Evolutionary conservation across 1,284 basidiomycete species (phyloP).

Genomic region (Coniophora puteana): DNA sequence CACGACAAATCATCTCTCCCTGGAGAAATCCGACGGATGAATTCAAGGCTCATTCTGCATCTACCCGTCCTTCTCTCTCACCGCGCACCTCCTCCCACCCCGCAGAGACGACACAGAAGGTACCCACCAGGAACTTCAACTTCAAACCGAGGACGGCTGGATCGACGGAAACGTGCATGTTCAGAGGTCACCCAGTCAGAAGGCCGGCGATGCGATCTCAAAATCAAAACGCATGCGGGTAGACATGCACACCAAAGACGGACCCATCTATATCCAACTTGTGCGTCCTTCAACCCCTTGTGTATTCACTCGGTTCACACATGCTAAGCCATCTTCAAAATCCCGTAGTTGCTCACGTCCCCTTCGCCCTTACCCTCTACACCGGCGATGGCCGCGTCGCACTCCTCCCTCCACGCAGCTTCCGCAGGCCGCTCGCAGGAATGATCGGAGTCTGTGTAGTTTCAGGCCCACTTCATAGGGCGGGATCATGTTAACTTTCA

Average conservation of each 20-base stretch:
- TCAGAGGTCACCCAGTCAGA: conserved; percentile 13
- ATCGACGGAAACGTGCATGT: conserved; percentile 36
- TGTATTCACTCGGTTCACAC: not conserved
- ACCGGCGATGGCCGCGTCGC: conserved; percentile 24
- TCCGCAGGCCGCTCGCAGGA: conserved; percentile 25
- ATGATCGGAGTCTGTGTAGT: not conserved
- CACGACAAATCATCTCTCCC: conserved; percentile 11
- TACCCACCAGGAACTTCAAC: conserved; percentile 27
- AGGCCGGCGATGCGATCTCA: not conserved
- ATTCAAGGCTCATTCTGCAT: conserved; percentile 29
- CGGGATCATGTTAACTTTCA: not conserved
- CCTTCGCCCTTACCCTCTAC: conserved; percentile 9
- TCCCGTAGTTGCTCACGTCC: conserved; percentile 2
- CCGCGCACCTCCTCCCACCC: conserved; percentile 22
- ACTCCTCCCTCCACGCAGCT: conserved; percentile 34
- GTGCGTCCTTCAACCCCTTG: conserved; percentile 5
- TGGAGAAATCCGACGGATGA: conserved; percentile 6
- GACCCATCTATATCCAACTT: conserved; percentile 8
- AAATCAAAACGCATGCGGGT: conserved; percentile 6
- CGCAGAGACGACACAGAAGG: conserved; percentile 10
- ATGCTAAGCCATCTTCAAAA: conserved; percentile 6
- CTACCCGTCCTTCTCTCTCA: conserved; percentile 28
- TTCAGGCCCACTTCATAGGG: not conserved
- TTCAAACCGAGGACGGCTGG: conserved; percentile 38
- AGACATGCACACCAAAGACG: conserved; percentile 9